phyloP scores from a whole-genome alignment of 306 rosid species.

The Prinsepia uniflora region DNA sequence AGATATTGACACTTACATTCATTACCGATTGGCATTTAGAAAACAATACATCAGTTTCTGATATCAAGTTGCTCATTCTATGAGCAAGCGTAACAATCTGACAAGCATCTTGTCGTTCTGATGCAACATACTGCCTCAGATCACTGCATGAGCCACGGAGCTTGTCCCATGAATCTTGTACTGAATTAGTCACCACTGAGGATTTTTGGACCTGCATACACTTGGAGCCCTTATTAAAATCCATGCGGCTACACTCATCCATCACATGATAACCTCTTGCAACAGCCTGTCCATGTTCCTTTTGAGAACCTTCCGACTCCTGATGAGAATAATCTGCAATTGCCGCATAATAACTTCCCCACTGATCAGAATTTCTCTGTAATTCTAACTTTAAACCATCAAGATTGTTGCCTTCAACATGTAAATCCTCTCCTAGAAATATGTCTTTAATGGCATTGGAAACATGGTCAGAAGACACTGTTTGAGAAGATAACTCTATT shows the following conservation, averaged over 20 bases:
- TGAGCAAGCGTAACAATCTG: constrained; percentile 55
- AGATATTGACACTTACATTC: constrained; percentile 43
- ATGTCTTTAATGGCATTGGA: constrained; percentile 32
- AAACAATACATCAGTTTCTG: constrained; percentile 64
- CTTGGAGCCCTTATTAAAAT: constrained; percentile 29
- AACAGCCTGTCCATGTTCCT: constrained; percentile 39
- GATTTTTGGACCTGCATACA: constrained; percentile 35
- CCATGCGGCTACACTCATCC: constrained; percentile 62
- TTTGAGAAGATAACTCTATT: constrained; percentile 33
- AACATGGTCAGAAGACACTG: constrained; percentile 37
- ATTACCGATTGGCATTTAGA: constrained; percentile 40
- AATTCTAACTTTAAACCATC: constrained; percentile 16
- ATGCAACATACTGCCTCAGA: constrained; percentile 44
- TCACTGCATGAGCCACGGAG: constrained; percentile 44
- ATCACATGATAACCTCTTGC: constrained; percentile 31
- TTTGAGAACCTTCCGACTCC: constrained; percentile 34
- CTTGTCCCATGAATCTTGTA: constrained; percentile 61
- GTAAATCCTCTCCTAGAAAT: constrained; percentile 36
- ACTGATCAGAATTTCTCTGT: constrained; percentile 25
- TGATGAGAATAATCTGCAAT: constrained; percentile 36
- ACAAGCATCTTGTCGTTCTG: constrained; percentile 41
- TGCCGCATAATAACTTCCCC: constrained; percentile 28
- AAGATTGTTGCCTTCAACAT: constrained; percentile 26
- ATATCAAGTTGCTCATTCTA: constrained; percentile 57
- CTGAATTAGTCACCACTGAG: constrained; percentile 29